Evolutionary conservation across 2,329 filamentous ascomycete species (phyloP).

Genomic region (Penicillium digitatum): DNA sequence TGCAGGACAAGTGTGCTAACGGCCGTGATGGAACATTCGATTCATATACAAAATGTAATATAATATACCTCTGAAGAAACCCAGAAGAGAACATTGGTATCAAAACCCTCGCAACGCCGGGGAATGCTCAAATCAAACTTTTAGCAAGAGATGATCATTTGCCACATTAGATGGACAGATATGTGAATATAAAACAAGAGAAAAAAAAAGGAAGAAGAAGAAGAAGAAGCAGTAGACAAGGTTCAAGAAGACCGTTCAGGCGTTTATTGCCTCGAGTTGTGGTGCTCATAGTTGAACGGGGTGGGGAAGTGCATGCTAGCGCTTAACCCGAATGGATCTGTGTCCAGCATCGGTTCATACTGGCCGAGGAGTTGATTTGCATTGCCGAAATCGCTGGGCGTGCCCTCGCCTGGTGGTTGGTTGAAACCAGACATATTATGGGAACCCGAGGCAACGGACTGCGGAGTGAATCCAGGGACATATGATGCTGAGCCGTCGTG

Average conservation of each 20-base stretch:
- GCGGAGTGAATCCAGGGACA: constrained; percentile 48
- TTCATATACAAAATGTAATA: constrained; percentile 16
- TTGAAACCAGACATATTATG: constrained; percentile 44
- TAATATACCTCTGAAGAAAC: constrained; percentile 5
- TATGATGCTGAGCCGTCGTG: constrained; percentile 67
- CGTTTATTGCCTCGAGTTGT: constrained; percentile 37
- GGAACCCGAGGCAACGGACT: constrained; percentile 43
- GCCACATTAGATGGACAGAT: constrained; percentile 3
- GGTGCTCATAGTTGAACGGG: constrained; percentile 57
- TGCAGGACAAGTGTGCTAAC: neutral
- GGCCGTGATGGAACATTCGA: neutral
- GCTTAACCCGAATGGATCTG: constrained; percentile 87
- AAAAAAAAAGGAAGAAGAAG: neutral
- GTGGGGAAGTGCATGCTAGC: constrained; percentile 94
- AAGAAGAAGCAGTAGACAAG: neutral
- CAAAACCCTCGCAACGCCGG: constrained; percentile 31
- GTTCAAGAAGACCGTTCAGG: constrained; percentile 1
- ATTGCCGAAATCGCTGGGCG: constrained; percentile 41
- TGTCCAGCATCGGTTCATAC: constrained; percentile 84
- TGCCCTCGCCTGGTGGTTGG: constrained; percentile 35
- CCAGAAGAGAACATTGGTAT: constrained; percentile 30
- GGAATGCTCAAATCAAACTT: constrained; percentile 35
- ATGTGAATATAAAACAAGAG: constrained; percentile 5
- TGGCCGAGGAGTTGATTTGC: constrained; percentile 58
- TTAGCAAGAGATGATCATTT: constrained; percentile 18